phyloP scores from a whole-genome alignment of 2,329 filamentous ascomycete species.

The Hypoxylon rubiginosum region DNA sequence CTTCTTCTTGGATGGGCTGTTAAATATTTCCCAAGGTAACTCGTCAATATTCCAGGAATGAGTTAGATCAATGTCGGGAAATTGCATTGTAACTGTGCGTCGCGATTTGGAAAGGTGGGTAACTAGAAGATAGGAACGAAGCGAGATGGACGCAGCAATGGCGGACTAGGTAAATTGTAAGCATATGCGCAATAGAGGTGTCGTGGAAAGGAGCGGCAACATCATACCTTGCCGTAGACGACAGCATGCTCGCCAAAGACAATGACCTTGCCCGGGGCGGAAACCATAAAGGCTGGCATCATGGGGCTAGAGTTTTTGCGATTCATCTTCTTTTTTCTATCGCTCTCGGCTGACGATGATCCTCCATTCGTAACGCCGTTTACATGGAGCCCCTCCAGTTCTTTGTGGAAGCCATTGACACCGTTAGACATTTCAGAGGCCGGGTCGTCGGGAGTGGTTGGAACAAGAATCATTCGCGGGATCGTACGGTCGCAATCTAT shows the following conservation, averaged over 20 bases:
- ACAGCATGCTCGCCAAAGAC: conserved; percentile 98
- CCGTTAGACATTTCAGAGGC: conserved; percentile 52
- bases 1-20: conserved; percentile 87
- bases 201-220: conserved; percentile 8
- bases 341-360: conserved; percentile 49
- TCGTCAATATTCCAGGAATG: conserved; percentile 96
- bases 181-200: conserved; percentile 10
- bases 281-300: conserved; percentile 97
- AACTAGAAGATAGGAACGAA: conserved; percentile 96
- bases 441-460: conserved; percentile 48
- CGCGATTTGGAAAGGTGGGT: conserved; percentile 93
- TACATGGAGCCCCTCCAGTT: conserved; percentile 44
- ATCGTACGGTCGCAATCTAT: conserved; percentile 17
- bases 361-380: conserved; percentile 48
- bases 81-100: conserved; percentile 87
- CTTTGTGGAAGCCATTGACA: conserved; percentile 50
- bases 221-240: conserved; percentile 88
- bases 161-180: conserved; percentile 72
- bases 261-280: conserved; percentile 97
- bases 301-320: conserved; percentile 74
- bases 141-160: conserved; percentile 93
- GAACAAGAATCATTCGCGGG: conserved; percentile 45
- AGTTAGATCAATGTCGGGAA: conserved; percentile 89
- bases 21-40: conserved; percentile 88
- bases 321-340: conserved; percentile 57